A percentile compares a stretch with the other conserved stretches of the same genome.
These are phyloP conservation scores for Ascochyta viciae-villosae DNA, from an alignment of 2,329 filamentous ascomycete species.

Conservation along the genomic window DNA sequence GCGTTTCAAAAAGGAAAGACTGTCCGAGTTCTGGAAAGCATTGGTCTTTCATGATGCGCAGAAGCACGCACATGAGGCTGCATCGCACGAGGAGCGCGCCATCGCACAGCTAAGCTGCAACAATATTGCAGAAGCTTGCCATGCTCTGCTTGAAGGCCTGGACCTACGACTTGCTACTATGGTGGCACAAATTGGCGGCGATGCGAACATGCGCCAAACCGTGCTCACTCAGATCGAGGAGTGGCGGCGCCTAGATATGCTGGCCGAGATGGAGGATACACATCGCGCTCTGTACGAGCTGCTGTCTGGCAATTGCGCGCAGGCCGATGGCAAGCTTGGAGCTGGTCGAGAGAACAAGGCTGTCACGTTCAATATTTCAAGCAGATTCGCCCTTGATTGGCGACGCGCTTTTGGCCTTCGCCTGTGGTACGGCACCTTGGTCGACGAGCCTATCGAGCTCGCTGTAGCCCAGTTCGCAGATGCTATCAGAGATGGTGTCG, in stretches of 20 bases:
- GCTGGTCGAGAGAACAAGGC: conserved; percentile 80
- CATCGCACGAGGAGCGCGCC: conserved; percentile 80
- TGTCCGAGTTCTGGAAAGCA: conserved; percentile 71
- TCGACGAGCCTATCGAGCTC: conserved; percentile 71
- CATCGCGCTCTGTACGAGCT: conserved; percentile 90
- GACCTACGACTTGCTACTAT: conserved; percentile 87
- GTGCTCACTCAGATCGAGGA: conserved; percentile 81
- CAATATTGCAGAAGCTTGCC: conserved; percentile 82
- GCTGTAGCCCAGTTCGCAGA: conserved; percentile 77
- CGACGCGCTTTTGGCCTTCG: conserved; percentile 90
- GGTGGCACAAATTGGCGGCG: conserved; percentile 82
- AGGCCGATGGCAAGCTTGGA: conserved; percentile 77
- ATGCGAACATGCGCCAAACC: conserved; percentile 70
- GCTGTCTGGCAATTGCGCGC: conserved; percentile 84
- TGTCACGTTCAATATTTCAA: conserved; percentile 80
- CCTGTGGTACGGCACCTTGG: conserved; percentile 82
- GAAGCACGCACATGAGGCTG: conserved; percentile 62
- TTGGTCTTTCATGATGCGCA: conserved; percentile 51
- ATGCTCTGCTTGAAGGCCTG: conserved; percentile 74
- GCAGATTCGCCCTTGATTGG: conserved; percentile 89
- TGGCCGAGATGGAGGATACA: conserved; percentile 85
- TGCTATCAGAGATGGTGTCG: conserved; percentile 74
- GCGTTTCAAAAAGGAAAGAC: conserved; percentile 61
- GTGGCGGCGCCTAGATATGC: conserved; percentile 82
- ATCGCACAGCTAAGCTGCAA: conserved; percentile 80